Conservation (phyloP, 2,329 filamentous ascomycete genomes). For the Colletotrichum brevisporum region DNA sequence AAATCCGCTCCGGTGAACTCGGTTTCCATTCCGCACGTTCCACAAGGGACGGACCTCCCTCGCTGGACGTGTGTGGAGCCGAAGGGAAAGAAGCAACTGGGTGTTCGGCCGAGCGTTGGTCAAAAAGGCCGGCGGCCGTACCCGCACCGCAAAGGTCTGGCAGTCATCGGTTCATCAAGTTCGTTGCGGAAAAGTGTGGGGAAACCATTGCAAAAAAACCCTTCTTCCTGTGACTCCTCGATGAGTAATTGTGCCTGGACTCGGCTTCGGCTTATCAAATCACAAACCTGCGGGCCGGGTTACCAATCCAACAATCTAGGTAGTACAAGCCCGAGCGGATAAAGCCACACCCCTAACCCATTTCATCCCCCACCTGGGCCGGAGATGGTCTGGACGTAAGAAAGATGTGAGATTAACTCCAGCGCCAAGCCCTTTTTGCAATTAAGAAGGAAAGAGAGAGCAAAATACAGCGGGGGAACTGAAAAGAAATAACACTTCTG, state of each 20-base stretch:
- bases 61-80: too few relatives aligned
- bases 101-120: conserved; percentile 5
- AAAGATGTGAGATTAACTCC: conserved; percentile 11
- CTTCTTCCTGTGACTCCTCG: background rate
- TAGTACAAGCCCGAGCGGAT: too few relatives aligned
- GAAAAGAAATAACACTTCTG: background rate
- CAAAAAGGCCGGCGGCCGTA: conserved; percentile 14
- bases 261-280: conserved; percentile 31
- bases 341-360: background rate
- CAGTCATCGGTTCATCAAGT: background rate
- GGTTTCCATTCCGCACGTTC: background rate
- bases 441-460: background rate
- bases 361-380: background rate
- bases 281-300: background rate
- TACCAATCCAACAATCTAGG: background rate
- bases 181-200: too few relatives aligned
- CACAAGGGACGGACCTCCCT: background rate
- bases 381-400: conserved; percentile 27
- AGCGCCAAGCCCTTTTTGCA: conserved; percentile 21
- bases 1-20: conserved; percentile 8
- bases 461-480: background rate
- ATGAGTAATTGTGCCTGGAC: conserved; percentile 30
- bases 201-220: too few relatives aligned
- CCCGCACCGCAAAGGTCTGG: conserved; percentile 2
- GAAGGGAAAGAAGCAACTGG: too few relatives aligned